A percentile compares a stretch with the other conserved stretches of the same genome.
These are phyloP conservation scores for Fusarium lateritium DNA, from an alignment of 2,329 filamentous ascomycete genomes.

Conservation along the genomic window DNA sequence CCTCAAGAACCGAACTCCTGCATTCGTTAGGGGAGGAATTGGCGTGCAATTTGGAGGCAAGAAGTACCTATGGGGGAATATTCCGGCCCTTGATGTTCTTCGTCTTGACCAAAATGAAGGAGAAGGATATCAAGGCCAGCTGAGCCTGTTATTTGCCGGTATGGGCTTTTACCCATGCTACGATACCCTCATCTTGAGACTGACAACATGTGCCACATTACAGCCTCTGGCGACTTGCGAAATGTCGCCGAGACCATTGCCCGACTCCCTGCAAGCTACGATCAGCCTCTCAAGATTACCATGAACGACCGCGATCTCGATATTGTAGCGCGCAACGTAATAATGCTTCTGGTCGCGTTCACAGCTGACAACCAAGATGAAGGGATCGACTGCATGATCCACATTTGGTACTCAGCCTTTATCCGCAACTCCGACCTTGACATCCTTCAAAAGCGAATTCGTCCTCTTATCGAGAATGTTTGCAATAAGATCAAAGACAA, in stretches of 20 bases:
- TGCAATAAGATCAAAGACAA: background rate
- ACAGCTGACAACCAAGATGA: background rate
- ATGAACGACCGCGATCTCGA: constrained; percentile 27
- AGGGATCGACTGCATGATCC: constrained; percentile 16
- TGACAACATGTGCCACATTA: background rate
- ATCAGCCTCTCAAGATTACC: background rate
- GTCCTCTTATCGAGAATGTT: background rate
- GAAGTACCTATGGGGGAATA: constrained; percentile 20
- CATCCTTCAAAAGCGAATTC: background rate
- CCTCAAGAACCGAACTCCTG: background rate
- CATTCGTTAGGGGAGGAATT: background rate
- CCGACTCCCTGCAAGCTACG: background rate
- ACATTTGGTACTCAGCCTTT: constrained; percentile 27
- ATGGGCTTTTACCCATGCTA: fast-evolving
- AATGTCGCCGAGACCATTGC: constrained; percentile 23
- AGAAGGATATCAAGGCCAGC: background rate
- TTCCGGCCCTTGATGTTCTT: constrained; percentile 28
- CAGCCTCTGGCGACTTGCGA: constrained; percentile 28
- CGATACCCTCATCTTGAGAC: background rate
- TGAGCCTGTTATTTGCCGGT: constrained; percentile 28
- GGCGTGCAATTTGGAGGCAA: background rate
- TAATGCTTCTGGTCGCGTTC: constrained; percentile 16
- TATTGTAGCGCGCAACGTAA: constrained; percentile 22
- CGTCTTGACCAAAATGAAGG: constrained; percentile 22
- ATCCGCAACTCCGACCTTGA: constrained; percentile 14